phyloP scores from a whole-genome alignment of 2,329 filamentous ascomycete species.

The Dryadomyces quercivorus region DNA sequence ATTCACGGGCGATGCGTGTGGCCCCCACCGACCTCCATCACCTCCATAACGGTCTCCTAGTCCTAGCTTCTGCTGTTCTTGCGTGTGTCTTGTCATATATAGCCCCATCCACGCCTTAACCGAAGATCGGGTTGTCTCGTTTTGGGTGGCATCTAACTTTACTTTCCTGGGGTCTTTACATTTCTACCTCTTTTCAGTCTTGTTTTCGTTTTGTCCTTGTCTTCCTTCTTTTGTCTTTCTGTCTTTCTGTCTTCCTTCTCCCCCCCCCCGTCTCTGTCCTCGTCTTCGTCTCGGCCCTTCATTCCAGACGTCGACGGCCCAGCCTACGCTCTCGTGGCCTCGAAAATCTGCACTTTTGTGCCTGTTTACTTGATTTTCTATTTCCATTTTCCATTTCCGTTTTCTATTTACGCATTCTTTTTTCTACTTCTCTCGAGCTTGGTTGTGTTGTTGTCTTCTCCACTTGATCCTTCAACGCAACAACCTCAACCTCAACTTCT shows the following conservation, averaged over 20 bases:
- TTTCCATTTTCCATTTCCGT: neutral
- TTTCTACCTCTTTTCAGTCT: neutral
- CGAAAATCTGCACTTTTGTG: no score
- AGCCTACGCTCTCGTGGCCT: no score
- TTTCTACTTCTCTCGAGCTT: neutral
- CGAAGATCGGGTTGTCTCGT: neutral
- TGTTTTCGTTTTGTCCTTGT: neutral
- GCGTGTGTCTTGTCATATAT: neutral
- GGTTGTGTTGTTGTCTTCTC: neutral
- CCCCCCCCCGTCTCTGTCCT: neutral
- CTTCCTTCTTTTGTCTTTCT: neutral
- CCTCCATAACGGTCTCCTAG: neutral
- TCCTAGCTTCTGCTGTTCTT: neutral
- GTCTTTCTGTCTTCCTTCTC: neutral
- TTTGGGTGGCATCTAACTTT: neutral
- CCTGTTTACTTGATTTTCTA: neutral
- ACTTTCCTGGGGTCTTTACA: neutral
- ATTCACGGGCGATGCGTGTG: neutral
- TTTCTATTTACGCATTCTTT: no score
- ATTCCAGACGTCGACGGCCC: no score
- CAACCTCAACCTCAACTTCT: no score
- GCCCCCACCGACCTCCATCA: neutral
- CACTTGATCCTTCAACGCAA: neutral
- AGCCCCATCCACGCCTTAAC: conserved; percentile 1
- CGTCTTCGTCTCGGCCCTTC: no score